Evolutionary conservation across 1,284 basidiomycete genomes (phyloP).

Genomic region (Puccinia coronata): DNA sequence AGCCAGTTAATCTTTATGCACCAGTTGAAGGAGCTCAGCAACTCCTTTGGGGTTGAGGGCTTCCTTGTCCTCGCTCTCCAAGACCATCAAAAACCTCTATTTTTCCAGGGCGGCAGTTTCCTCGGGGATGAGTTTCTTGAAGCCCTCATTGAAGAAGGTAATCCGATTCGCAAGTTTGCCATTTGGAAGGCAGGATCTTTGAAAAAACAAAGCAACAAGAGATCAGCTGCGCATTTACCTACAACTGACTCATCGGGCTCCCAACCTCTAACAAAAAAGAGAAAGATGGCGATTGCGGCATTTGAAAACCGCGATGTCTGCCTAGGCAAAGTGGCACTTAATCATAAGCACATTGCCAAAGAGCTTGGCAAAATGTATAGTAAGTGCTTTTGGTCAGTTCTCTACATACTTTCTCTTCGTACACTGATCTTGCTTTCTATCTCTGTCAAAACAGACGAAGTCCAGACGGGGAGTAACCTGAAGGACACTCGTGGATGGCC

Average conservation of each 20-base stretch:
- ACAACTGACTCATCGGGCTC: too few relatives aligned
- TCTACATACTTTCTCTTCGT: too few relatives aligned
- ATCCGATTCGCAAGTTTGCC: slow-evolving; percentile 3
- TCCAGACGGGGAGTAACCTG: neutral
- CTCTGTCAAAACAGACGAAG: neutral
- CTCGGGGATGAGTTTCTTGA: neutral
- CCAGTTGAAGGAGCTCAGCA: too few relatives aligned
- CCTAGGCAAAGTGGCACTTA: neutral
- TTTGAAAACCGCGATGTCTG: slow-evolving; percentile 9
- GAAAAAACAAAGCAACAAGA: too few relatives aligned
- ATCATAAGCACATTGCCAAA: neutral
- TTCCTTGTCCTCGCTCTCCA: neutral
- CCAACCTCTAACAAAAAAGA: neutral
- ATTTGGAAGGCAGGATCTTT: neutral
- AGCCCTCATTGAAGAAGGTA: neutral
- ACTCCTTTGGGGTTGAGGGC: neutral
- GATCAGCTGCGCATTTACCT: too few relatives aligned
- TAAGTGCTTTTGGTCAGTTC: too few relatives aligned
- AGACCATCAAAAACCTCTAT: neutral
- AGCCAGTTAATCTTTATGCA: too few relatives aligned
- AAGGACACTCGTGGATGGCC: neutral
- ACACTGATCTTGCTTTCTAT: too few relatives aligned
- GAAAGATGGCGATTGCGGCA: neutral
- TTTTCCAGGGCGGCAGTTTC: slow-evolving; percentile 4
- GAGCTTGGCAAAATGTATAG: neutral